A percentile compares a stretch with the other conserved stretches of the same genome.
Evolutionary conservation across 2,329 filamentous ascomycete genomes (phyloP).

Genomic region (Aureobasidium sp.): DNA sequence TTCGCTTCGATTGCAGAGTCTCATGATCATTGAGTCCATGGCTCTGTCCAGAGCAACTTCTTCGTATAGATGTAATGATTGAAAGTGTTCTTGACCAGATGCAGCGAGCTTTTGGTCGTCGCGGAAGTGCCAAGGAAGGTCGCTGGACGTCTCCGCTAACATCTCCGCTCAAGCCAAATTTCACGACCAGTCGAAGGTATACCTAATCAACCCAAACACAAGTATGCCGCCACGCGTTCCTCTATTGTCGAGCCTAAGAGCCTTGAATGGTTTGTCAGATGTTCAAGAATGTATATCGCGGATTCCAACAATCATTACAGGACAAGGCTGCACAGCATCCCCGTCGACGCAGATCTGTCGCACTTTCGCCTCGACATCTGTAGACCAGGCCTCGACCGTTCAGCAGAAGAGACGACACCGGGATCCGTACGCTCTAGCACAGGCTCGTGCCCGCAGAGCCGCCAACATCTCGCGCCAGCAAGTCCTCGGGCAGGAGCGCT

Average conservation of each 20-base stretch:
- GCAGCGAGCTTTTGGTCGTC: neutral
- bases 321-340: constrained; percentile 7
- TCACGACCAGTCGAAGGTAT: neutral
- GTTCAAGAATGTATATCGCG: too few relatives aligned
- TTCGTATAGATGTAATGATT: neutral
- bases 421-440: constrained; percentile 75
- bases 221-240: constrained; percentile 43
- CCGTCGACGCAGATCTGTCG: constrained; percentile 18
- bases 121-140: neutral
- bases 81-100: neutral
- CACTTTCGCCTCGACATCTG: constrained; percentile 55
- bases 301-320: neutral
- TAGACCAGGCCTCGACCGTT: constrained; percentile 46
- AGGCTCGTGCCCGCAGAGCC: constrained; percentile 74
- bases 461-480: constrained; percentile 71
- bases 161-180: constrained; percentile 3
- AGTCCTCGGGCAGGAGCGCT: constrained; percentile 57
- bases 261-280: constrained; percentile 26
- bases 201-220: neutral
- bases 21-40: too few relatives aligned
- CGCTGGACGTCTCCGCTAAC: neutral
- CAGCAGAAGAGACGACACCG: constrained; percentile 58
- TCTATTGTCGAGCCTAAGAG: constrained; percentile 35
- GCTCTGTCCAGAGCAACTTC: neutral
- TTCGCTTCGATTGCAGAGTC: too few relatives aligned